Evolutionary conservation across 75 land plant species (phyloP).

Genomic region (Sequoiadendron giganteum): DNA sequence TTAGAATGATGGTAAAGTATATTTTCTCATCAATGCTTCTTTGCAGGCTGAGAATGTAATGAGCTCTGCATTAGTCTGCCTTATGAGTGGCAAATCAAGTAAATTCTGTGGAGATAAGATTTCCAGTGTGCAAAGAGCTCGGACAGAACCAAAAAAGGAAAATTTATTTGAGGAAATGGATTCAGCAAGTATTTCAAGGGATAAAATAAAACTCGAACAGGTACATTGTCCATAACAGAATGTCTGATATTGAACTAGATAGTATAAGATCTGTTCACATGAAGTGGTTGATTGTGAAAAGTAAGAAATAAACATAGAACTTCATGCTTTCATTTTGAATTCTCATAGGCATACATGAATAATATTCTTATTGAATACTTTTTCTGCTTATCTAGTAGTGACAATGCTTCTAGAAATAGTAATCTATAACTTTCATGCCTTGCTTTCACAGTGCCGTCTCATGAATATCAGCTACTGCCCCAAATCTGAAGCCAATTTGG

Average conservation of each 20-base stretch:
- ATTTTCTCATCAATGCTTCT: not conserved
- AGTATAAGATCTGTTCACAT: not conserved
- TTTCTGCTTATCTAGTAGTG: not conserved
- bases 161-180: not conserved
- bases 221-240: not conserved
- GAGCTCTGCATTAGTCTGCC: conserved; percentile 2
- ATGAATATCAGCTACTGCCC: conserved; percentile 82
- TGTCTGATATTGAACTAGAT: not conserved
- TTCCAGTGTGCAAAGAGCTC: not conserved
- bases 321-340: not conserved
- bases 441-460: conserved; percentile 53
- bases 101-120: not conserved
- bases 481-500: conserved; percentile 43
- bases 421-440: not conserved
- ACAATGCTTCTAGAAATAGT: not conserved
- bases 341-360: not conserved
- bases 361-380: not conserved
- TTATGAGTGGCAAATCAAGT: conserved; percentile 9
- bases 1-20: not conserved
- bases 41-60: conserved; percentile 9
- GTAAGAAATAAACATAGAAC: not conserved
- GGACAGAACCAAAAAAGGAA: not conserved
- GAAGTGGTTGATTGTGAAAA: not conserved
- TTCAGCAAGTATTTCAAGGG: conserved; percentile 5
- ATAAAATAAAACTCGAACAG: conserved; percentile 6